Base-by-base conservation (phyloP, 768 basidiomycete genomes). In the Suillus tomentosus region DNA sequence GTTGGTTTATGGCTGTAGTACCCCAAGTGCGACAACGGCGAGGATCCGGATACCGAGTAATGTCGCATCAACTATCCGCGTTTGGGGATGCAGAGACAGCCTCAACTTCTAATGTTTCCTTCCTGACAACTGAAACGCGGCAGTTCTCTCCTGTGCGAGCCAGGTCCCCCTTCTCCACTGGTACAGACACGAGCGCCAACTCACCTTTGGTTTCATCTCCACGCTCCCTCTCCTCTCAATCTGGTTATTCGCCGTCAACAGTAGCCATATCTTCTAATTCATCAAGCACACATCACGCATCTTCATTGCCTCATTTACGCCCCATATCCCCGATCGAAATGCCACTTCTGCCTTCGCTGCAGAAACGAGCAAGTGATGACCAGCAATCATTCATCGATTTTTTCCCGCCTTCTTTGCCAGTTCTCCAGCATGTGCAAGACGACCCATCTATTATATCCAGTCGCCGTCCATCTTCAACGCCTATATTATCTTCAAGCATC, bases 301-400 rank as follows among this genome's bases (percentile, higher is more conserved):
- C 63, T 77, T 65, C 76, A 75, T 62, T 68, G 67, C 74, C 73
- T 17, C 58, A 70, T 64, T 61, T 73, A 62, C 68, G 71, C 61
- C 55, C 66, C 61, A 42, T 77, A 74, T 47, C 71, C 13, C 66
- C 68, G 62, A 61, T 40, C 43, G 27, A 67, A 4, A 57, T 67
- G 11, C 39, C 66, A 62, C 69, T 68, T 63, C 34, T 54, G 34
- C 62, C 66, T 67, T 60, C 65, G 62, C 63, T 59, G 27, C 63
- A 65, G 59, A 68, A 66, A 55, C 56, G 57, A 22, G 48, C 67
- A 31, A 77, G 54, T 78, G 76, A 77, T 73, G 77, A 79, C 66
- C 74, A 71, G 65, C 73, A 76, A 63, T 84, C 84, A 39, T 83
- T 84, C 68, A 82, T 84, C 53, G 81, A 84, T 73, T 71, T 85